Conservation (phyloP, 495 filamentous ascomycete genomes). For the Hypoxylon cercidicola region DNA sequence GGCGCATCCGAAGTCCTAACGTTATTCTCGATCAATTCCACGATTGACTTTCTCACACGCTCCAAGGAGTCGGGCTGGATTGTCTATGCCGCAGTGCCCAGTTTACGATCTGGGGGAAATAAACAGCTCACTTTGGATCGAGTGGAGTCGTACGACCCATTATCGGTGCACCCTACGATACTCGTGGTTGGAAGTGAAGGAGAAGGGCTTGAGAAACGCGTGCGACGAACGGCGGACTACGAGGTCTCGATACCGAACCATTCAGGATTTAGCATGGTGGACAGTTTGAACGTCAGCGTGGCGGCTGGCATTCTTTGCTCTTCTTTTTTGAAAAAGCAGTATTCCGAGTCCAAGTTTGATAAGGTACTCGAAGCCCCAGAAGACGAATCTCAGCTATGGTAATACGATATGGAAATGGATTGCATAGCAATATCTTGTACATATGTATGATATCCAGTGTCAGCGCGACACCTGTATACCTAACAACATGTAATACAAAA, state of each 20-base stretch:
- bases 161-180: constrained; percentile 72
- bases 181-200: constrained; percentile 87
- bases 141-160: constrained; percentile 57
- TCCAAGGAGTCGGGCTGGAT: constrained; percentile 80
- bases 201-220: constrained; percentile 70
- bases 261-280: constrained; percentile 57
- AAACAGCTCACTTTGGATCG: constrained; percentile 42
- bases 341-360: constrained; percentile 35
- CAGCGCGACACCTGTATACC: constrained; percentile 16
- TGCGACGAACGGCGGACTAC: constrained; percentile 71
- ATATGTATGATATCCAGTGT: constrained; percentile 13
- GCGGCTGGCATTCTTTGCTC: constrained; percentile 81
- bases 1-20: constrained; percentile 84
- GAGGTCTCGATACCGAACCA: constrained; percentile 63
- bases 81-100: constrained; percentile 79
- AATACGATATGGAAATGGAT: constrained; percentile 4
- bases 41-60: constrained; percentile 72
- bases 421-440: constrained; percentile 4
- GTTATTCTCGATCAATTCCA: constrained; percentile 71
- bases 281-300: constrained; percentile 89
- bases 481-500: constrained; percentile 27
- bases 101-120: constrained; percentile 41
- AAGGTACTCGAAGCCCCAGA: constrained; percentile 30
- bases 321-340: constrained; percentile 56
- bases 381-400: constrained; percentile 41